A percentile compares a stretch with the other conserved stretches of the same genome.
These are phyloP conservation scores for Scedosporium dehoogii DNA, from an alignment of 2,329 filamentous ascomycete genomes.

Conservation along the genomic window DNA sequence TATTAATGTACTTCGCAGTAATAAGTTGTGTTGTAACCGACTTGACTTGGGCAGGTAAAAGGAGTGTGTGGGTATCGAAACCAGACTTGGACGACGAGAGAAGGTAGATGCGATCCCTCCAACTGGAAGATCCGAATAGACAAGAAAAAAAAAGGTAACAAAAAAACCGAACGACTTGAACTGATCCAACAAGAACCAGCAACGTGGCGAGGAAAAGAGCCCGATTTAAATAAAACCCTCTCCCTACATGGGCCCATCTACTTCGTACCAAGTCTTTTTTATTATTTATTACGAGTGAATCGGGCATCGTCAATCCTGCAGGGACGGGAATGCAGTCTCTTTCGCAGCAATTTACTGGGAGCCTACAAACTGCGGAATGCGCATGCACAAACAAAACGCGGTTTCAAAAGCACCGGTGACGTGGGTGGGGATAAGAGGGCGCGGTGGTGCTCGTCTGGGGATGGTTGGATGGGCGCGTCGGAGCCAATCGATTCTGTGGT, in stretches of 20 bases:
- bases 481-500: too few relatives aligned
- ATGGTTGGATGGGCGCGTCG: too few relatives aligned
- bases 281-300: neutral
- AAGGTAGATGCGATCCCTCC: neutral
- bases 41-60: neutral
- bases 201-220: neutral
- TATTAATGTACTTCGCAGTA: neutral
- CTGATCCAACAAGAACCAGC: neutral
- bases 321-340: neutral
- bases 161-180: neutral
- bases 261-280: neutral
- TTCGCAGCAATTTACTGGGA: neutral
- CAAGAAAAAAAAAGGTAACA: neutral
- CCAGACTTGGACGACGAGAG: neutral
- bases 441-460: too few relatives aligned
- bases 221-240: neutral
- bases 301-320: neutral
- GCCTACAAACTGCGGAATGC: neutral
- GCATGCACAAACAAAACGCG: neutral
- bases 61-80: neutral
- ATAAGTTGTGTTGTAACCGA: neutral
- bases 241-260: neutral
- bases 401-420: too few relatives aligned
- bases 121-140: neutral
- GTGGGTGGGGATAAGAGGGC: too few relatives aligned